These are phyloP conservation scores for Punctularia strigosozonata DNA, from an alignment of 768 basidiomycete genomes.

Conservation along the genomic window DNA sequence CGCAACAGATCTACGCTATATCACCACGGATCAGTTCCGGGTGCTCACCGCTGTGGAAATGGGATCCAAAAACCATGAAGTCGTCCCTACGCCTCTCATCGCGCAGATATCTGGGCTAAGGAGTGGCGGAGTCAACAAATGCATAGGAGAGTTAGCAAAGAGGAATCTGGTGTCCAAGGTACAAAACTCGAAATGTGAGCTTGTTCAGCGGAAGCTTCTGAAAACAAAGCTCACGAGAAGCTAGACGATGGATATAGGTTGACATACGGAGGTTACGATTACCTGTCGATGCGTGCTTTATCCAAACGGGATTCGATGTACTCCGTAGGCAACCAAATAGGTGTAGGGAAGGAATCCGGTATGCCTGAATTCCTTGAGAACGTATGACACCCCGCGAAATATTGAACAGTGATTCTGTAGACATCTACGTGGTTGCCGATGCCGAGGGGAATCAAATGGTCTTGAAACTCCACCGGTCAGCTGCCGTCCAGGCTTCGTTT, in stretches of 20 bases:
- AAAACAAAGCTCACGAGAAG: conserved; percentile 1
- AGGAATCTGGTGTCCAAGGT: conserved; percentile 82
- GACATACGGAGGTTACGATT: conserved; percentile 99
- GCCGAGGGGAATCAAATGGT: conserved; percentile 78
- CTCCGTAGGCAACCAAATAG: conserved; percentile 95
- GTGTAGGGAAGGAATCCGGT: conserved; percentile 98
- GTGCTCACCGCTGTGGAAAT: conserved; percentile 98
- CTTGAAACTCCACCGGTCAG: conserved; percentile 85
- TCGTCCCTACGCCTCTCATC: conserved; percentile 83
- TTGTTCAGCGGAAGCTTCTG: background rate
- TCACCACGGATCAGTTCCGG: conserved; percentile 86
- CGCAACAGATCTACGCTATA: conserved; percentile 87
- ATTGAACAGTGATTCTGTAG: conserved; percentile 22
- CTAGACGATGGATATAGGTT: conserved; percentile 93
- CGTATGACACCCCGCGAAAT: background rate
- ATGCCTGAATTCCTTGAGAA: conserved; percentile 10
- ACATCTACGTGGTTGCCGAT: conserved; percentile 87
- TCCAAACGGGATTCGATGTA: conserved; percentile 82
- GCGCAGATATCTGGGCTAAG: conserved; percentile 88
- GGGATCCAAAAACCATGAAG: conserved; percentile 96
- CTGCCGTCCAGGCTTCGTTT: conserved; percentile 1
- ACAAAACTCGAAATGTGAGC: conserved; percentile 85
- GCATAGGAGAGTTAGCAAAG: conserved; percentile 84
- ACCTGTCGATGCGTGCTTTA: conserved; percentile 84
- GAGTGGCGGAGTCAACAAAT: conserved; percentile 88